Evolutionary conservation across 2,329 filamentous ascomycete genomes (phyloP).

Genomic region (Cryphonectria parasitica): DNA sequence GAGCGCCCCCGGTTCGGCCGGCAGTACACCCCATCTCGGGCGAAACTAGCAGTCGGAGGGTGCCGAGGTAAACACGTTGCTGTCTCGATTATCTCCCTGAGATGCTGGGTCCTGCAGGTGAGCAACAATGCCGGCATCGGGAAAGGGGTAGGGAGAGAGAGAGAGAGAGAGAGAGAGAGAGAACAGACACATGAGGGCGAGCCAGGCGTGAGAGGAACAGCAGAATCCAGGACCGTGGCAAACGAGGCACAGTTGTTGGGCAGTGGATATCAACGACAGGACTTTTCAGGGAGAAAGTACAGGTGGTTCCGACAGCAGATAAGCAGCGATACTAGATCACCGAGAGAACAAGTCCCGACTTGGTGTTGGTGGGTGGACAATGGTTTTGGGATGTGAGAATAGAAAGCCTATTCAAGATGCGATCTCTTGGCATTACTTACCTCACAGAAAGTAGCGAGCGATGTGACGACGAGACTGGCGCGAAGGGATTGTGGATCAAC

Average conservation of each 20-base stretch:
- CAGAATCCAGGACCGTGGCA: not conserved
- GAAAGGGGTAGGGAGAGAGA: too few species aligned
- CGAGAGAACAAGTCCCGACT: not conserved
- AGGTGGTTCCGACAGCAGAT: not conserved
- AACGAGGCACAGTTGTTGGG: not conserved
- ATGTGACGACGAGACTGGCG: not conserved
- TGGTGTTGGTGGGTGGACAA: not conserved
- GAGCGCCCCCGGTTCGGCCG: constrained; percentile 2
- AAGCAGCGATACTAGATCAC: constrained; percentile 3
- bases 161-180: too few species aligned
- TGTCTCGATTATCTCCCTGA: not conserved
- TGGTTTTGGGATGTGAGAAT: not conserved
- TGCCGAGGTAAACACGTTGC: not conserved
- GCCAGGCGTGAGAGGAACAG: not conserved
- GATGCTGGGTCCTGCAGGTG: not conserved
- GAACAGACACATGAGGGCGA: not conserved
- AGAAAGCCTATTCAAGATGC: not conserved
- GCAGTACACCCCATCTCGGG: constrained; percentile 1
- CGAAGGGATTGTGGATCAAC: not conserved
- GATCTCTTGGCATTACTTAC: not conserved
- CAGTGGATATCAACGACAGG: not conserved
- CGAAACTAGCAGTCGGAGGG: constrained; percentile 6
- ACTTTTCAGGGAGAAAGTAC: too few species aligned
- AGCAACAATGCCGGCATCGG: not conserved
- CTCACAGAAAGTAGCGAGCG: not conserved